phyloP scores from a whole-genome alignment of 169 alveolate species.

The Plasmodium gonderi region DNA sequence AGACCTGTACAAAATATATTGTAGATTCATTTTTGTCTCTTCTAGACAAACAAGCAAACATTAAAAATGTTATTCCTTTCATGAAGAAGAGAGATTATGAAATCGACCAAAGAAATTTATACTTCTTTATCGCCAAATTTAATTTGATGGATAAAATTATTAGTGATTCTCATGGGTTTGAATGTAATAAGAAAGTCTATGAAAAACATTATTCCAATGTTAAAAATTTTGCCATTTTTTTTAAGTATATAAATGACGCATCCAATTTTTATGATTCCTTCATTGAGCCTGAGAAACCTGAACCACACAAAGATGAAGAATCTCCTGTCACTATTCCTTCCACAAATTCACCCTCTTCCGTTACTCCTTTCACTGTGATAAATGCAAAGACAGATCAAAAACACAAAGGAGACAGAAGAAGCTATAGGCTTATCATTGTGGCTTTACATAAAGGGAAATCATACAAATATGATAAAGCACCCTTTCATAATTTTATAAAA shows the following conservation, averaged over 20 bases:
- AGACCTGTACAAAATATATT: slow-evolving; percentile 43
- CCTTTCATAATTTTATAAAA: slow-evolving; percentile 24
- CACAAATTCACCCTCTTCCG: too few species aligned
- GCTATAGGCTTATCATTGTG: slow-evolving; percentile 55
- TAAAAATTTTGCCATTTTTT: slow-evolving; percentile 50
- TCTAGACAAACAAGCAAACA: slow-evolving; percentile 38
- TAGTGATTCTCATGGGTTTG: slow-evolving; percentile 68
- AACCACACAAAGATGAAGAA: too few species aligned
- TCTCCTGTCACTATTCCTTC: too few species aligned
- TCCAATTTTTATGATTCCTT: slow-evolving; percentile 42
- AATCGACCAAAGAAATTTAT: slow-evolving; percentile 39
- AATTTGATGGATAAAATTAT: slow-evolving; percentile 63
- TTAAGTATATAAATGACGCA: slow-evolving; percentile 45
- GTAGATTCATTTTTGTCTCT: slow-evolving; percentile 24
- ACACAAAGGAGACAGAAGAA: not conserved
- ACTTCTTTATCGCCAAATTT: slow-evolving; percentile 35
- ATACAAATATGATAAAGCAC: slow-evolving; percentile 15
- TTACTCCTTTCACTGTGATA: too few species aligned
- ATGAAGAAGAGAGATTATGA: slow-evolving; percentile 55
- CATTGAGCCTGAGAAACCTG: not conserved
- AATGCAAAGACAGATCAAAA: too few species aligned
- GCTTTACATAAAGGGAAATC: slow-evolving; percentile 68
- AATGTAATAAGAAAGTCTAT: slow-evolving; percentile 28
- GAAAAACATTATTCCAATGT: slow-evolving; percentile 20
- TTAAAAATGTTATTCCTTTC: slow-evolving; percentile 47